Base-by-base conservation (phyloP, 1,139 yeast species). In the Candida mesenterica region DNA sequence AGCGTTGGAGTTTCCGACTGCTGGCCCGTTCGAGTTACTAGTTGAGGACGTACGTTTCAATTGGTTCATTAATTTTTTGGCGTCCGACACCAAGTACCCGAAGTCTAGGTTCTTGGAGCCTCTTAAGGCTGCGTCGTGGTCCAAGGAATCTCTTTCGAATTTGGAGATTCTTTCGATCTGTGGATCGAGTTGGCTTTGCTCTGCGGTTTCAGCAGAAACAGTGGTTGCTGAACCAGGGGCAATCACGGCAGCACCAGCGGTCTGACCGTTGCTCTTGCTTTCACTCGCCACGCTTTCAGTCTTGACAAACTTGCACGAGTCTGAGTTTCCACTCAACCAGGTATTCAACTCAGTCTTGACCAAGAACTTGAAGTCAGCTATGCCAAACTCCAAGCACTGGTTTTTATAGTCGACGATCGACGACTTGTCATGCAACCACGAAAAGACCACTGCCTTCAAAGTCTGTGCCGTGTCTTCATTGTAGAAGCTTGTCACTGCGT, bases 321-420 rank as follows among this genome's bases (percentile, higher is more conserved):
- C 79, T 5, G 77, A 67, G 20, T 78, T 71, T 3, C 95, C 96
- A 42, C 74, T 74, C 40, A 90, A 69, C 90, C 94, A 89, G 15
- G 88, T 76, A 34, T 82, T 71, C 45, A 92, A 72, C 53, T 90
- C 96, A 3, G 90, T 82, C 60, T 95, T 82, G 47, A 88, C 95
- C 57, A 87, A 65, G 55, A 92, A 90, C 43, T 88, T 81, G 57
- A 94, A 77, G 46, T 87, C 87, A 3, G 78, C 69, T 27, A 90
- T 72, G 3, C 77, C 75, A 34, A 74, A 65, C 36, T 75, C 76
- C 45, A 79, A 80, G 48, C 96, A 86, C 34, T 76, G 81, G 16
- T 80, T 75, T 44, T 88, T 76, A 55, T 92, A 90, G 40, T 89
- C 96, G 9, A 96, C 82, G 34, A 89, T 84, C 28, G 83, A 77